phyloP scores from a whole-genome alignment of 2,329 filamentous ascomycete genomes.

The Fusarium scirpi region DNA sequence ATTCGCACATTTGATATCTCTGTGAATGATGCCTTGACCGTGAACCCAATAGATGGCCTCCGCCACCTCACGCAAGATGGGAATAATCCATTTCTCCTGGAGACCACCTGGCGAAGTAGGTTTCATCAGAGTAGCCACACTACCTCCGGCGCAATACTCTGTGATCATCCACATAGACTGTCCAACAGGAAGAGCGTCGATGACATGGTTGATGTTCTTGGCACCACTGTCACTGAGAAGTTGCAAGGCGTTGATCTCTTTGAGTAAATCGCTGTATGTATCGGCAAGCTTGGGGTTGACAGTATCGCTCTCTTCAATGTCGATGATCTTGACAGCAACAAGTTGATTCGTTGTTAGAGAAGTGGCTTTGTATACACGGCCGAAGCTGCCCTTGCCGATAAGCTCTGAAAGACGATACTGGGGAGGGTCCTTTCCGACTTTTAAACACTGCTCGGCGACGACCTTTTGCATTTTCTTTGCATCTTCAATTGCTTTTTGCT shows the following conservation, averaged over 20 bases:
- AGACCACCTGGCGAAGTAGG: slow-evolving; percentile 74
- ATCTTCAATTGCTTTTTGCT: slow-evolving; percentile 74
- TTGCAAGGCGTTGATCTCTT: slow-evolving; percentile 76
- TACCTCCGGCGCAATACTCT: slow-evolving; percentile 87
- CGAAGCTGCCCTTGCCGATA: slow-evolving; percentile 81
- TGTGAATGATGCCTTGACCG: slow-evolving; percentile 75
- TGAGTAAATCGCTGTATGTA: slow-evolving; percentile 76
- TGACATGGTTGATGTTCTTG: slow-evolving; percentile 83
- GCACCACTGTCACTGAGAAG: slow-evolving; percentile 79
- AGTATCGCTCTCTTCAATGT: slow-evolving; percentile 82
- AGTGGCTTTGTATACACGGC: slow-evolving; percentile 77
- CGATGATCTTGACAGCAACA: slow-evolving; percentile 85
- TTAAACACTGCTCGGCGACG: slow-evolving; percentile 71
- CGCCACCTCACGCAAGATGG: slow-evolving; percentile 74
- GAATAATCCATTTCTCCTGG: slow-evolving; percentile 77
- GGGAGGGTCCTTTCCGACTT: slow-evolving; percentile 70
- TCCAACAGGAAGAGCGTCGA: slow-evolving; percentile 81
- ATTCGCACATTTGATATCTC: slow-evolving; percentile 82
- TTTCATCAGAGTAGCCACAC: slow-evolving; percentile 79
- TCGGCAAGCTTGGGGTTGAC: slow-evolving; percentile 73
- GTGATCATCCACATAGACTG: slow-evolving; percentile 90
- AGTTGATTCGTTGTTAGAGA: slow-evolving; percentile 61
- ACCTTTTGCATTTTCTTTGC: slow-evolving; percentile 76
- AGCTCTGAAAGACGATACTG: slow-evolving; percentile 77
- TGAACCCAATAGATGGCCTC: slow-evolving; percentile 77